phyloP scores from a whole-genome alignment of 768 basidiomycete genomes.

The Lentinula guzmanii region DNA sequence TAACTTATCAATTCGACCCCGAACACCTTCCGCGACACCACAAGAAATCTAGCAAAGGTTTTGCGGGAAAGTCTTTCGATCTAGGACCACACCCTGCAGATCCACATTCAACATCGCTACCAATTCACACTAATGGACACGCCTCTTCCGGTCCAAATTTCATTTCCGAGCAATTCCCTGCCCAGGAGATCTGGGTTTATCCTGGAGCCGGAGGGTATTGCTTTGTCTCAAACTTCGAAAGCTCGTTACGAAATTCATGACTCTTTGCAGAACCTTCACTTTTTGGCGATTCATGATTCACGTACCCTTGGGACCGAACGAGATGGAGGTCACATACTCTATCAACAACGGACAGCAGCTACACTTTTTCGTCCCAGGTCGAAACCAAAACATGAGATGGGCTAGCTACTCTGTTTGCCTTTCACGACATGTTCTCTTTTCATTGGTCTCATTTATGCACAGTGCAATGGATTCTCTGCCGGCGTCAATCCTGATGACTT shows the following conservation, averaged over 20 bases:
- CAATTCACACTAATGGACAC: constrained; percentile 17
- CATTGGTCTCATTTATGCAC: not conserved
- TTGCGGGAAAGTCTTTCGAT: constrained; percentile 37
- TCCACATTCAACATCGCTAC: constrained; percentile 47
- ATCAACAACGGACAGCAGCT: constrained; percentile 77
- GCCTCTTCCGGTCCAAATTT: constrained; percentile 23
- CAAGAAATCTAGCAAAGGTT: constrained; percentile 6
- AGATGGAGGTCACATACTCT: constrained; percentile 76
- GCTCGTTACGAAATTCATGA: not conserved
- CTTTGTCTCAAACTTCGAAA: not conserved
- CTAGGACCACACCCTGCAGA: constrained; percentile 73
- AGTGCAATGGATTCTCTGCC: constrained; percentile 87
- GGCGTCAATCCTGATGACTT: constrained; percentile 90
- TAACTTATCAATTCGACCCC: constrained; percentile 75
- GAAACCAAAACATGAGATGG: constrained; percentile 83
- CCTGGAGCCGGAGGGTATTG: constrained; percentile 48
- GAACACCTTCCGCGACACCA: constrained; percentile 22
- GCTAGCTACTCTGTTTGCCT: constrained; percentile 77
- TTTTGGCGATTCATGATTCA: constrained; percentile 94
- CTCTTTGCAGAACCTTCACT: constrained; percentile 60
- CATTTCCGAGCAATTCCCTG: constrained; percentile 38
- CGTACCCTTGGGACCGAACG: constrained; percentile 63
- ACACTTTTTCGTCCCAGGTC: constrained; percentile 79
- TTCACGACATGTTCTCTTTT: not conserved
- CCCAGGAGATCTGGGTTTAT: constrained; percentile 73